phyloP scores from a whole-genome alignment of 805 yeast species.

The Nakazawaea molendinolei region DNA sequence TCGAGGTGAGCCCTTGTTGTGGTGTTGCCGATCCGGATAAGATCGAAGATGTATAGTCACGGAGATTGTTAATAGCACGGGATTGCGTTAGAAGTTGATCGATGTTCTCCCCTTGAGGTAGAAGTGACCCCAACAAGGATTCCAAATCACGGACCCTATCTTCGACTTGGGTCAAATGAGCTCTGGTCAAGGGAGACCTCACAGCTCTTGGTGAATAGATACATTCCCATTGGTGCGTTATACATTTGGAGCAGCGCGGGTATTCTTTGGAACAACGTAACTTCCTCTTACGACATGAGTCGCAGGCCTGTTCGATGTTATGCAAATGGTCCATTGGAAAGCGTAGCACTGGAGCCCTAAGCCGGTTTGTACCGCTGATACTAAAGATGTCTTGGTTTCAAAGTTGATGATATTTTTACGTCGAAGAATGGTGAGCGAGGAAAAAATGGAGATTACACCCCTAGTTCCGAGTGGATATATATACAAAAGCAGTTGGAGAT shows the following conservation, averaged over 20 bases:
- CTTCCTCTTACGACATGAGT: constrained; percentile 76
- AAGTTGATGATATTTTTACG: too few species aligned
- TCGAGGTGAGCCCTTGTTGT: constrained; percentile 1
- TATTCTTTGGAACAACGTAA: constrained; percentile 72
- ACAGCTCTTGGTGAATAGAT: constrained; percentile 71
- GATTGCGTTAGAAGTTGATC: constrained; percentile 23
- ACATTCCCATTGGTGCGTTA: constrained; percentile 67
- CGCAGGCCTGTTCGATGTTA: constrained; percentile 60
- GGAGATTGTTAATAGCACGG: constrained; percentile 2
- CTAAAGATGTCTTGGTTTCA: too few species aligned
- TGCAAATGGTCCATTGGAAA: too few species aligned
- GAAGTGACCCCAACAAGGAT: constrained; percentile 30
- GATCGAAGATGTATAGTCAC: background rate
- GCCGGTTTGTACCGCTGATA: too few species aligned
- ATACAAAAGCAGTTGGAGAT: too few species aligned
- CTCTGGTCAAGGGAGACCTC: constrained; percentile 77
- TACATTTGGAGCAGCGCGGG: constrained; percentile 74
- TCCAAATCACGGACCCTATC: constrained; percentile 43
- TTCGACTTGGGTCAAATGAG: constrained; percentile 73
- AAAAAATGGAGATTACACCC: too few species aligned
- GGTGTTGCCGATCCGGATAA: too few species aligned
- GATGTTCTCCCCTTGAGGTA: constrained; percentile 39
- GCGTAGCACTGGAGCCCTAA: too few species aligned
- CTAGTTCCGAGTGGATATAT: too few species aligned
- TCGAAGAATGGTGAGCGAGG: too few species aligned